A percentile compares a stretch with the other conserved stretches of the same genome.
Conservation (phyloP, 768 basidiomycete genomes). For the Boletus sp. region DNA sequence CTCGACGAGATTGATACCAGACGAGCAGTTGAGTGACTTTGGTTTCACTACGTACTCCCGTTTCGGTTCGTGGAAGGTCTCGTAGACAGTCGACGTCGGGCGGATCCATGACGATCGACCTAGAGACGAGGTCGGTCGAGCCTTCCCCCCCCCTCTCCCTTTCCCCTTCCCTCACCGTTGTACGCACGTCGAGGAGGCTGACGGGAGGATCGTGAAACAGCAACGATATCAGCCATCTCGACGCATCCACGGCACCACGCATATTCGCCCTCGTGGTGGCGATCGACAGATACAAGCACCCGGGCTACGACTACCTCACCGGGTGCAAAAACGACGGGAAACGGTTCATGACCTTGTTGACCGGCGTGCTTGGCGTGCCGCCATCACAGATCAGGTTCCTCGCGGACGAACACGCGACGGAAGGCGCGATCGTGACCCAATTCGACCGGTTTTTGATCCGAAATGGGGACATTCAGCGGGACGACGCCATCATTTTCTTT, state of each 20-base stretch:
- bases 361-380: constrained; percentile 11
- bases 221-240: not conserved
- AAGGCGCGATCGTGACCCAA: not conserved
- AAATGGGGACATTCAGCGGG: constrained; percentile 5
- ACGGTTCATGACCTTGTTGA: constrained; percentile 13
- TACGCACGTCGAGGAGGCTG: not conserved
- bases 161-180: too few relatives aligned
- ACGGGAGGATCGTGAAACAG: not conserved
- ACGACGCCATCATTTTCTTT: constrained; percentile 20
- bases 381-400: constrained; percentile 12
- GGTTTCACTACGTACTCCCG: not conserved
- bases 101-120: constrained; percentile 5
- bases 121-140: constrained; percentile 4
- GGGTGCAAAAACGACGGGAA: constrained; percentile 21
- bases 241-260: constrained; percentile 1
- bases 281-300: constrained; percentile 10
- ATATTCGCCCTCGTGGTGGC: constrained; percentile 20
- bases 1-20: not conserved
- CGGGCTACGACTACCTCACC: not conserved
- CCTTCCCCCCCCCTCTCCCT: too few relatives aligned
- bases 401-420: constrained; percentile 12
- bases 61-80: not conserved
- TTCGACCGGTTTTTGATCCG: constrained; percentile 12
- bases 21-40: constrained; percentile 12
- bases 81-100: not conserved